Conservation (phyloP, 164 flowering plant genomes). For the Aristolochia californica region DNA sequence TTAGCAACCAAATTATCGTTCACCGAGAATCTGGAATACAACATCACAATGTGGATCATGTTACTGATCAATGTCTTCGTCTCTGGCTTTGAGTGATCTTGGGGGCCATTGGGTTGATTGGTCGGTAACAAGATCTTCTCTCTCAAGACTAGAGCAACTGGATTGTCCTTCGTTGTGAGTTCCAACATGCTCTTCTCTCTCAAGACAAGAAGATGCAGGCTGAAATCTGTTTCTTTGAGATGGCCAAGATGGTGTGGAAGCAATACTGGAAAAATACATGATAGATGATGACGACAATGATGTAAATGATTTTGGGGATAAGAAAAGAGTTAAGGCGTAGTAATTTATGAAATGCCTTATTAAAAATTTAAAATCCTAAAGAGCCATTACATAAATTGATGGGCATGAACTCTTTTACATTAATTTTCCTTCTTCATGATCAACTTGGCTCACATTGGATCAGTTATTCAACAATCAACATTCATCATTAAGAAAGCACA, state of each 20-base stretch:
- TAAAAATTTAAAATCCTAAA: no score
- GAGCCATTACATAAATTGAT: no score
- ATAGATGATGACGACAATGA: constrained; percentile 1
- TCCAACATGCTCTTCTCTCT: constrained; percentile 64
- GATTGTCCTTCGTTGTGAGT: constrained; percentile 57
- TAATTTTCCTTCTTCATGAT: no score
- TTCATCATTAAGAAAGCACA: no score
- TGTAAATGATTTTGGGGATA: background rate
- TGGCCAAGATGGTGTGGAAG: constrained; percentile 30
- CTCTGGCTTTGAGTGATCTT: constrained; percentile 52
- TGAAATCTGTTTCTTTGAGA: constrained; percentile 56
- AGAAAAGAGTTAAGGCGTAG: no score
- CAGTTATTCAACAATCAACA: no score
- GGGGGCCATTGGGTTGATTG: constrained; percentile 70
- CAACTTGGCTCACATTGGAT: no score
- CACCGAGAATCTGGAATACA: constrained; percentile 11
- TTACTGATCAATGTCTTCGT: constrained; percentile 35
- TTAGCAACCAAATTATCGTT: constrained; percentile 17
- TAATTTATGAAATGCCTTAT: no score
- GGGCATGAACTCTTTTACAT: no score
- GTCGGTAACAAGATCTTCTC: constrained; percentile 55
- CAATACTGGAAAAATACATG: constrained; percentile 50
- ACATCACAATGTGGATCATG: no score
- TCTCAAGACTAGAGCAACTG: constrained; percentile 47
- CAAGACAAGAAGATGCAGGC: constrained; percentile 55